phyloP scores from a whole-genome alignment of 2,329 filamentous ascomycete genomes.

The Aaosphaeria pasadenensis region DNA sequence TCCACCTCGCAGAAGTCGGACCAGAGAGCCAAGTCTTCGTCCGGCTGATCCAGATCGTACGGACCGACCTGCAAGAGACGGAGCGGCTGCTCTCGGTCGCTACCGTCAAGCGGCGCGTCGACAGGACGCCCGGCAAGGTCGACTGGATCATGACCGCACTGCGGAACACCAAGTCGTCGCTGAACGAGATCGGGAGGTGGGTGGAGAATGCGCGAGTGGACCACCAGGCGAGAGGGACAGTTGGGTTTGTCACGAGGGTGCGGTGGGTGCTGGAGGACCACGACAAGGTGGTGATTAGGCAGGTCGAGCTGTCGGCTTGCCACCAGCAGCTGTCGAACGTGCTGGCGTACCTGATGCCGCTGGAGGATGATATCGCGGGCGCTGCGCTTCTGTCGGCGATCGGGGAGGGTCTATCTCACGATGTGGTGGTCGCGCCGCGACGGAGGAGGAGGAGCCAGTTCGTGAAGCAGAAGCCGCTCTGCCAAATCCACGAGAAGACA shows the following conservation, averaged over 20 bases:
- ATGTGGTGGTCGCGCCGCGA: no score
- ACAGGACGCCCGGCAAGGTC: constrained; percentile 11
- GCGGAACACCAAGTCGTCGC: constrained; percentile 13
- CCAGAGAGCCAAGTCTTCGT: constrained; percentile 24
- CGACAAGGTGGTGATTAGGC: constrained; percentile 1
- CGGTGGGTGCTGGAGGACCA: constrained; percentile 5
- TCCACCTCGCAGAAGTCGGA: constrained; percentile 17
- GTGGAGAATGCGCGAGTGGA: constrained; percentile 16
- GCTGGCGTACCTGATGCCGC: constrained; percentile 10
- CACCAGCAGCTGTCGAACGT: constrained; percentile 25
- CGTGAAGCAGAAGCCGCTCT: no score
- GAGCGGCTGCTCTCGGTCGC: constrained; percentile 13
- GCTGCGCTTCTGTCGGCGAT: no score
- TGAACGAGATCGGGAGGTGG: constrained; percentile 24
- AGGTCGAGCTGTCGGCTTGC: constrained; percentile 16
- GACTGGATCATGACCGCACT: constrained; percentile 17
- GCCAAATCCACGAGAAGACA: no score
- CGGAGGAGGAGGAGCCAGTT: no score
- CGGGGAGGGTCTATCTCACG: no score
- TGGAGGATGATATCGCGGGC: constrained; percentile 7
- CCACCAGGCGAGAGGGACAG: constrained; percentile 14
- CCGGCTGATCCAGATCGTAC: constrained; percentile 19
- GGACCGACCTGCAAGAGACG: constrained; percentile 17
- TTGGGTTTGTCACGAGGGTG: constrained; percentile 16
- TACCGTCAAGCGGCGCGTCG: constrained; percentile 11